Conservation (phyloP, 2,329 filamentous ascomycete species). For the Colletotrichum paranaense region DNA sequence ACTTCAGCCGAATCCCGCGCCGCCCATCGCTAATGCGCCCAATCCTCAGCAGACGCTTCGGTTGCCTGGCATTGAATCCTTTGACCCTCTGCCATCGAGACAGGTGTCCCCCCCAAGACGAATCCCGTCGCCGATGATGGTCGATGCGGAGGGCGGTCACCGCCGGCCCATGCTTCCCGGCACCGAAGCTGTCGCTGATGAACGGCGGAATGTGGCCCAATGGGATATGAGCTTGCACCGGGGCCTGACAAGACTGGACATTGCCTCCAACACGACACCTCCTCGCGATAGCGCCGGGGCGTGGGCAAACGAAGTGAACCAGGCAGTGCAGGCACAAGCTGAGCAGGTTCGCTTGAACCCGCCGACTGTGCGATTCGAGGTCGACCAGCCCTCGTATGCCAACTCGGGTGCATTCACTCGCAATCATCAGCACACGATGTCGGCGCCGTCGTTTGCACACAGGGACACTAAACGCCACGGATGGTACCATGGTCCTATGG, state of each 20-base stretch:
- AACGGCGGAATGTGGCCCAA: constrained; percentile 63
- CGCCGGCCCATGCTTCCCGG: constrained; percentile 47
- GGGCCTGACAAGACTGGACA: constrained; percentile 74
- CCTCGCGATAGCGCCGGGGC: constrained; percentile 62
- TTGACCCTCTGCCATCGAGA: constrained; percentile 78
- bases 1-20: constrained; percentile 65
- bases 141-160: constrained; percentile 66
- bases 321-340: constrained; percentile 65
- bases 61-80: constrained; percentile 91
- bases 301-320: constrained; percentile 69
- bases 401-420: constrained; percentile 29
- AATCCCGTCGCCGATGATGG: constrained; percentile 80
- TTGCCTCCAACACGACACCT: constrained; percentile 62
- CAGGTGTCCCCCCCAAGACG: constrained; percentile 72
- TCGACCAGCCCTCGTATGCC: constrained; percentile 50
- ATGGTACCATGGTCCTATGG: constrained; percentile 73
- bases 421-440: constrained; percentile 68
- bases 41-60: constrained; percentile 72
- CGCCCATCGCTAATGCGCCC: constrained; percentile 55
- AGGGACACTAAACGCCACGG: constrained; percentile 74
- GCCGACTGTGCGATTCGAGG: constrained; percentile 66
- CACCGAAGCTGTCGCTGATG: constrained; percentile 51
- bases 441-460: constrained; percentile 66
- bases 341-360: constrained; percentile 60
- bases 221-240: constrained; percentile 76